phyloP scores from a whole-genome alignment of 1,139 yeast genomes.

The Taphrina wiesneri region DNA sequence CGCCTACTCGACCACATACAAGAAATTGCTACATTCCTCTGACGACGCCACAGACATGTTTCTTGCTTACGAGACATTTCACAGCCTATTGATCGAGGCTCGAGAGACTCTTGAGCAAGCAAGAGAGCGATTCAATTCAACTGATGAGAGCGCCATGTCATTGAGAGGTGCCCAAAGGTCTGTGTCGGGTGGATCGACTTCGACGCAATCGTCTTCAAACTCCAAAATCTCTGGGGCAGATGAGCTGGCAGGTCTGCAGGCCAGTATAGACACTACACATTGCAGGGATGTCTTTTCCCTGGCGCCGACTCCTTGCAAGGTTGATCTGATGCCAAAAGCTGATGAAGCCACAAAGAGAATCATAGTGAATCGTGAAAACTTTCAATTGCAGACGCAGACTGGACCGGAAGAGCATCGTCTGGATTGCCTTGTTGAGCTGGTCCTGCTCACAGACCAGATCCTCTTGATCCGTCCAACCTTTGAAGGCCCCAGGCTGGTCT shows the following conservation, averaged over 20 bases:
- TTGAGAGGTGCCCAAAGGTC: constrained; percentile 24
- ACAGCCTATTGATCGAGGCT: constrained; percentile 20
- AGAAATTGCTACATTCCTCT: constrained; percentile 28
- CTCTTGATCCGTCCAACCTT: constrained; percentile 24
- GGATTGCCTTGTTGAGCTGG: constrained; percentile 25
- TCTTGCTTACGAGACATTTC: constrained; percentile 27
- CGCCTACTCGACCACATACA: constrained; percentile 18
- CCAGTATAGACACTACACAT: not conserved
- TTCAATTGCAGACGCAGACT: constrained; percentile 7
- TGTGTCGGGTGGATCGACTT: constrained; percentile 29
- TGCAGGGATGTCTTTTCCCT: constrained; percentile 23
- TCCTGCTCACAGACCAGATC: constrained; percentile 25
- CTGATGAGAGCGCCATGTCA: not conserved
- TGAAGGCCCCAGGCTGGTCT: constrained; percentile 19
- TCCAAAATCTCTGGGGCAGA: constrained; percentile 19
- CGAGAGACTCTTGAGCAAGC: constrained; percentile 25
- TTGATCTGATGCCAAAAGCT: constrained; percentile 16
- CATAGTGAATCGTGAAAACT: constrained; percentile 26
- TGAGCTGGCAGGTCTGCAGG: constrained; percentile 23
- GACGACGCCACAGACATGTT: constrained; percentile 32
- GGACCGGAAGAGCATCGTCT: not conserved
- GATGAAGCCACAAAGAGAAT: constrained; percentile 1
- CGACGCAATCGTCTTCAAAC: constrained; percentile 32
- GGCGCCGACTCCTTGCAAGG: constrained; percentile 1
- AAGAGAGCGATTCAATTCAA: not conserved